Evolutionary conservation across 2,329 filamentous ascomycete species (phyloP).

Genomic region (Penicillium sp.): DNA sequence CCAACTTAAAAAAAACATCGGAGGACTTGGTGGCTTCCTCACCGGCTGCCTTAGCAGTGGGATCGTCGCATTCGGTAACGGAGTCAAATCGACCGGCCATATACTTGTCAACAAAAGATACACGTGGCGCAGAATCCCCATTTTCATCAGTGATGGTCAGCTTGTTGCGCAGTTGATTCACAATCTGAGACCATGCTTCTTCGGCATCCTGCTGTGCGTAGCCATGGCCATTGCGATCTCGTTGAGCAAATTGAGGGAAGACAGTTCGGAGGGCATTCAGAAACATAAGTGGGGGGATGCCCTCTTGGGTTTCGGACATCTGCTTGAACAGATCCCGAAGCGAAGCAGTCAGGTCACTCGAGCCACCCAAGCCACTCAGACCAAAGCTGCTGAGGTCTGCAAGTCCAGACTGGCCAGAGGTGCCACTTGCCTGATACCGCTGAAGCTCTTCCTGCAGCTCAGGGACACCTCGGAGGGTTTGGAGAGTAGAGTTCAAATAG

Average conservation of each 20-base stretch:
- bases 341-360: constrained; percentile 75
- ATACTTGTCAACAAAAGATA: constrained; percentile 87
- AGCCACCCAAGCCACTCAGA: constrained; percentile 63
- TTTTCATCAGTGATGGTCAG: constrained; percentile 67
- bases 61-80: constrained; percentile 81
- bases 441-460: constrained; percentile 83
- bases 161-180: constrained; percentile 80
- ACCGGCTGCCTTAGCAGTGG: constrained; percentile 73
- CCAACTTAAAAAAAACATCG: constrained; percentile 87
- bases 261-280: constrained; percentile 76
- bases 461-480: constrained; percentile 84
- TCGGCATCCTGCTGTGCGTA: constrained; percentile 99
- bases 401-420: constrained; percentile 42
- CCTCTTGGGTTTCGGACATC: constrained; percentile 87
- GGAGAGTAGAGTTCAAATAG: constrained; percentile 97
- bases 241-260: constrained; percentile 94
- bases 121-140: constrained; percentile 54
- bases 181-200: constrained; percentile 96
- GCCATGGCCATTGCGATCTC: constrained; percentile 77
- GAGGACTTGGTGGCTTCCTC: constrained; percentile 71
- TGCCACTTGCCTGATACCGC: constrained; percentile 61
- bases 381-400: constrained; percentile 60
- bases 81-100: constrained; percentile 83
- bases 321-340: constrained; percentile 84
- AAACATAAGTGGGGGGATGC: constrained; percentile 84